Conservation (phyloP, 2,329 filamentous ascomycete genomes). For the Phoma sp. region DNA sequence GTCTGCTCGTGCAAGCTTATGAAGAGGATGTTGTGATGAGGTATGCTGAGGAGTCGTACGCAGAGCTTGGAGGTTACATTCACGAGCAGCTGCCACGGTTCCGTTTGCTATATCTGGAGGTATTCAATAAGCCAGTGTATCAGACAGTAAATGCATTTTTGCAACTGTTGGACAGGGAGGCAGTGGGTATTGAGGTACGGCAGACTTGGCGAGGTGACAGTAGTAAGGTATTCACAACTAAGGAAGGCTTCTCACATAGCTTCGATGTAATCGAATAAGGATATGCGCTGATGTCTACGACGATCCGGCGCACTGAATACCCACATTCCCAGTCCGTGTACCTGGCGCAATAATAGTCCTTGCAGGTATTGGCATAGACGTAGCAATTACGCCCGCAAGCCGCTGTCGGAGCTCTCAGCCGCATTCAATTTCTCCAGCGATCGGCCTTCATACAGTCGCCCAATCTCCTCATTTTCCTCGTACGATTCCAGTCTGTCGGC, state of each 20-base stretch:
- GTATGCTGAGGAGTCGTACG: conserved; percentile 23
- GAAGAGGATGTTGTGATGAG: conserved; percentile 35
- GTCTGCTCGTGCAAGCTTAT: conserved; percentile 33
- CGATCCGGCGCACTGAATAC: too few species aligned
- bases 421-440: too few species aligned
- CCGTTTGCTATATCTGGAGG: conserved; percentile 22
- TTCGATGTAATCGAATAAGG: neutral
- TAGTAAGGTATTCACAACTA: neutral
- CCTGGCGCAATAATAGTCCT: too few species aligned
- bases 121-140: conserved; percentile 17
- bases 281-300: too few species aligned
- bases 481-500: too few species aligned
- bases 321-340: too few species aligned
- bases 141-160: neutral
- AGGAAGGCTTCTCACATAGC: neutral
- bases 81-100: conserved; percentile 21
- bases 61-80: conserved; percentile 25
- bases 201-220: neutral
- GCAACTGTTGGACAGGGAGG: neutral
- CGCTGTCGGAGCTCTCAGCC: too few species aligned
- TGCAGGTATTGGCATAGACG: too few species aligned
- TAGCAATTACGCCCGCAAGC: too few species aligned
- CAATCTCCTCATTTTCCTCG: too few species aligned
- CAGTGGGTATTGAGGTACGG: neutral
- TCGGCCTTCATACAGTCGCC: too few species aligned